These are phyloP conservation scores for Linanthus parryae DNA, from an alignment of 148 eudicot genomes.

Conservation along the genomic window DNA sequence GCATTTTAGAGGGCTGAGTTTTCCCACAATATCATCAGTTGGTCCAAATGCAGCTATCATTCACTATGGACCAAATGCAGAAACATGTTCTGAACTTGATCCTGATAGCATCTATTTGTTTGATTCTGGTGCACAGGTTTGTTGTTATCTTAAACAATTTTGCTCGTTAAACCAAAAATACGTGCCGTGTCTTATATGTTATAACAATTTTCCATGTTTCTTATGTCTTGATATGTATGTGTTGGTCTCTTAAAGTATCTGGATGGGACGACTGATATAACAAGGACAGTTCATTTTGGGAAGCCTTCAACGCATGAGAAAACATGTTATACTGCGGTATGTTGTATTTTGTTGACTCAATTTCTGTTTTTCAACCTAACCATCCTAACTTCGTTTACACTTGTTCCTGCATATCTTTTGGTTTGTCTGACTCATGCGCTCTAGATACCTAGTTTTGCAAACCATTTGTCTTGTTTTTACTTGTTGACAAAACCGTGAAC, in stretches of 20 bases:
- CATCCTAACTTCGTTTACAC: too few relatives aligned
- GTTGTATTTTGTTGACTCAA: too few relatives aligned
- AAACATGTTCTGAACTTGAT: constrained; percentile 88
- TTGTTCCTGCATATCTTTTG: too few relatives aligned
- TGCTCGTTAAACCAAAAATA: background rate
- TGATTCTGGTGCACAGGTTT: constrained; percentile 98
- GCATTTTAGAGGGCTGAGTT: constrained; percentile 93
- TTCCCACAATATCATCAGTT: constrained; percentile 92
- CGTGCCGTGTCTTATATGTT: background rate
- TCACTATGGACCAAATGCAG: constrained; percentile 69
- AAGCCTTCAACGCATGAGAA: constrained; percentile 88
- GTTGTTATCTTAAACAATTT: constrained; percentile 15
- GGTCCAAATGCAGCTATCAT: constrained; percentile 94
- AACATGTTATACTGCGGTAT: constrained; percentile 88
- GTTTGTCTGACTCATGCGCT: too few relatives aligned
- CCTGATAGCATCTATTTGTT: constrained; percentile 75
- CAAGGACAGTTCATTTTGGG: constrained; percentile 96
- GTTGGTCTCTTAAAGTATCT: constrained; percentile 46
- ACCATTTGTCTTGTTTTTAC: too few relatives aligned
- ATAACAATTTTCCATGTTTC: constrained; percentile 3
- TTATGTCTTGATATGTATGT: constrained; percentile 8
- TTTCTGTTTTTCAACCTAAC: too few relatives aligned
- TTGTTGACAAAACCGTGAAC: too few relatives aligned
- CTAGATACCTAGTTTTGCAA: too few relatives aligned
- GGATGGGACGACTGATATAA: constrained; percentile 97